Conservation (phyloP, 208 protist species). For the Leishmania lainsoni region DNA sequence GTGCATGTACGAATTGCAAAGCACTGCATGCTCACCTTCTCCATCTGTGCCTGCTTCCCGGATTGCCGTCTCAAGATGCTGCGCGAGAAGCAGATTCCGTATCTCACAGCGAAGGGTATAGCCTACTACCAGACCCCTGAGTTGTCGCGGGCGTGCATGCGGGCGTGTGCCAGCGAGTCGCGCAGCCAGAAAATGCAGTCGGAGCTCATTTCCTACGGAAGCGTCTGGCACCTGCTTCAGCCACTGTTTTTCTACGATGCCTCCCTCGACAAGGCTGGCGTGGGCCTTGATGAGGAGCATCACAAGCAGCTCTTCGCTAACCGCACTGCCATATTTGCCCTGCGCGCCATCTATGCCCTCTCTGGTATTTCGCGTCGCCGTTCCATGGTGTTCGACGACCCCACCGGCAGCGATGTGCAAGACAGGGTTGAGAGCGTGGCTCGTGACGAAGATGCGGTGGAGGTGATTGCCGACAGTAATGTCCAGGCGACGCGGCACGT, state of each 20-base stretch:
- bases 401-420: not conserved
- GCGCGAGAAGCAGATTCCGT: constrained; percentile 47
- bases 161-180: constrained; percentile 69
- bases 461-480: not conserved
- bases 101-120: constrained; percentile 66
- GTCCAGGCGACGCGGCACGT: constrained; percentile 39
- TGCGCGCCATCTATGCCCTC: constrained; percentile 66
- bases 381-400: not conserved
- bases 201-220: constrained; percentile 63
- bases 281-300: constrained; percentile 61
- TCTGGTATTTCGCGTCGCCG: constrained; percentile 41
- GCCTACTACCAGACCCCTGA: constrained; percentile 57
- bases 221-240: constrained; percentile 82
- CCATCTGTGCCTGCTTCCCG: constrained; percentile 63
- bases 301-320: constrained; percentile 88
- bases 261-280: constrained; percentile 79
- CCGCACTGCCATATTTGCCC: constrained; percentile 62
- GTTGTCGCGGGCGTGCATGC: constrained; percentile 77
- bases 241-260: constrained; percentile 92
- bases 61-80: constrained; percentile 75
- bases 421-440: not conserved
- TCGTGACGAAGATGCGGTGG: not conserved
- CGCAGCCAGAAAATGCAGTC: constrained; percentile 69
- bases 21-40: constrained; percentile 83
- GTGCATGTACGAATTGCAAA: constrained; percentile 60